These are phyloP conservation scores for Trichosporon ovoides DNA, from an alignment of 1,284 basidiomycete species.

Conservation along the genomic window DNA sequence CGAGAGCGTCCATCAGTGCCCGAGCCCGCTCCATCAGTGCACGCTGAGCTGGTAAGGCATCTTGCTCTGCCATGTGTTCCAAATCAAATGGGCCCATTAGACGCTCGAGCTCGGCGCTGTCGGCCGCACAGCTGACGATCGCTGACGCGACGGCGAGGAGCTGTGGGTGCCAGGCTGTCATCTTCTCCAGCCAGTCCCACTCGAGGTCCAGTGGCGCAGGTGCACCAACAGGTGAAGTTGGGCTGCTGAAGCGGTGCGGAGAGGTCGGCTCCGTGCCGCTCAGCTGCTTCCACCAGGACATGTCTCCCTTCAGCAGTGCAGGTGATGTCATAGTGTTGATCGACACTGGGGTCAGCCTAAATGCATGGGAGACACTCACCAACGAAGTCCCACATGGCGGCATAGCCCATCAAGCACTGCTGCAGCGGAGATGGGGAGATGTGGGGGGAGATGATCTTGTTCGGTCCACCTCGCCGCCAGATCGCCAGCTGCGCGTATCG, in stretches of 20 bases:
- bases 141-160: background rate
- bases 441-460: conserved; percentile 19
- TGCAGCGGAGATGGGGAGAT: conserved; percentile 12
- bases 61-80: too few relatives aligned
- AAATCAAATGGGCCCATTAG: background rate
- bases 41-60: background rate
- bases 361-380: conserved; percentile 13
- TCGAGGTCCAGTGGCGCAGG: background rate
- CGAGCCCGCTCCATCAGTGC: background rate
- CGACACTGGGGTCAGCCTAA: conserved; percentile 7
- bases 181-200: conserved; percentile 4
- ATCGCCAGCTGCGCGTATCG: conserved; percentile 20
- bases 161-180: background rate
- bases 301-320: conserved; percentile 12
- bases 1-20: background rate
- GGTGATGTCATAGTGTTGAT: conserved; percentile 18
- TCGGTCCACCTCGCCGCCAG: conserved; percentile 23
- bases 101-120: background rate
- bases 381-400: conserved; percentile 23
- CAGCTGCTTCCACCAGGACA: conserved; percentile 23
- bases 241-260: background rate
- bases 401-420: conserved; percentile 24
- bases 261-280: background rate
- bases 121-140: background rate
- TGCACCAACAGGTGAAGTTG: too few relatives aligned